Evolutionary conservation across 2,329 filamentous ascomycete genomes (phyloP), one percentile per base, ranked within the genome.

Genomic region (Lachnellula occidentalis): DNA sequence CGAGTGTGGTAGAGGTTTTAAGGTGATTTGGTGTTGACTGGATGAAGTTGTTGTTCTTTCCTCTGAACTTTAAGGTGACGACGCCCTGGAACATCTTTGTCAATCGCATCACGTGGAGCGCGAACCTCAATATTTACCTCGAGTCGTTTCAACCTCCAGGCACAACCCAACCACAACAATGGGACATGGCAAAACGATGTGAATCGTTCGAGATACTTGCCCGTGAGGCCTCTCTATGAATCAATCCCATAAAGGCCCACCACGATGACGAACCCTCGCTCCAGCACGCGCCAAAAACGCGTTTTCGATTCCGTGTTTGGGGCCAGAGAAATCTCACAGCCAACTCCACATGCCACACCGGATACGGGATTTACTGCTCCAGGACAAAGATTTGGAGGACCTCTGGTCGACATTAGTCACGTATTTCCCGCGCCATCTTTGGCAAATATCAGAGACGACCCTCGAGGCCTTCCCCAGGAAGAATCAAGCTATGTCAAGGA

Each of bases 291-390:
- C 45, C 63, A 62, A 46, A 56, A 58, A 54, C 67, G 66, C 56
- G 66, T 69, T 49, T 67, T 69, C 56, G 53, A 66, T 37, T 66
- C 66, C 7, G 67, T 70, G 27, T 70, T 70, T 53, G 53, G 56
- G 17, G 45, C 49, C 24, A 45, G 53, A n/a, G 56, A 60, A 17
- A 57, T 65, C 15, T 67, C 67, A 11, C 62, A 64, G 52, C 64
- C 65, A 14, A 67, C 65, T 21, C 66, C 66, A 22, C 57, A 59
- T 27, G 55, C 61, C 17, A 68, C 66, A 9, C 65, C 65, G 6
- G 60, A 53, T 2, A 52, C 50, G 15, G 57, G 47, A 24, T 67
- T 66, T 43, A 60, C 64, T 51, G 48, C 55, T 39, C 51, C 61
- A 19, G 61, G 59, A 6, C 61, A 68, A 47, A 48, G 55, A n/a